Evolutionary conservation across 805 yeast genomes (phyloP), one percentile per base, ranked within the genome.

Genomic region (Lipomyces orientalis): DNA sequence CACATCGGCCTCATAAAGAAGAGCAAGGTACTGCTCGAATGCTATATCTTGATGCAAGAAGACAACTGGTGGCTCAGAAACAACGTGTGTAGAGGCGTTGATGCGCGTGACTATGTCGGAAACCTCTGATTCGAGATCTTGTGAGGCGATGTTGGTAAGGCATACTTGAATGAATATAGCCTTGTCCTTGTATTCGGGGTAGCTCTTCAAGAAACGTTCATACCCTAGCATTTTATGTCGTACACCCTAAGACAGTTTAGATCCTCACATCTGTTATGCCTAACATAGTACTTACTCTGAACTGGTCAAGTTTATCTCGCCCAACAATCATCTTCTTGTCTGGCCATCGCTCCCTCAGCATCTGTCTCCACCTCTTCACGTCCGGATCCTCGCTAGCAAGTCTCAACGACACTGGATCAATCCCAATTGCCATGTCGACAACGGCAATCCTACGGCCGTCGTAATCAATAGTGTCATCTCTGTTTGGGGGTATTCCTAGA

Each of bases 181-280:
- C 22, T 83, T 82, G 43, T 86, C 87, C 31, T 90, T 82, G 76
- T 83, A 88, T 60, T 86, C 86, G 0, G 98, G 98, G 74, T 93
- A 85, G 34, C 85, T 82, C 39, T 81, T 83, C 70, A 95, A 80
- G 74, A 93, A 91, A 67, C 83, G 81, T 76, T 93, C 98, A 76
- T 90, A 95, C 0, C 98, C 97, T 54, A 90, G 80, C 60, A 95
- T 77, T 75, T 95, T 95, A 73, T 91, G 97, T 74, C 89, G 89
- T 39, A 95, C 84, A 34, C 99, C 99, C 57, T 56, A 9, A n/a
- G 12, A 52, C 29, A 25, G 34, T 4, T 52, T 2, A 16, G 19
- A n/a, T 16, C n/a, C 9, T 43, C 9, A 6, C 8, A 4, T 19
- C 2, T 43, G 16, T 9, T 16, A 3, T 43, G n/a, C 10, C 10